A percentile compares a stretch with the other conserved stretches of the same genome.
Conservation (phyloP, 1,284 basidiomycete species). For the Sanguinoderma infundibulare region DNA sequence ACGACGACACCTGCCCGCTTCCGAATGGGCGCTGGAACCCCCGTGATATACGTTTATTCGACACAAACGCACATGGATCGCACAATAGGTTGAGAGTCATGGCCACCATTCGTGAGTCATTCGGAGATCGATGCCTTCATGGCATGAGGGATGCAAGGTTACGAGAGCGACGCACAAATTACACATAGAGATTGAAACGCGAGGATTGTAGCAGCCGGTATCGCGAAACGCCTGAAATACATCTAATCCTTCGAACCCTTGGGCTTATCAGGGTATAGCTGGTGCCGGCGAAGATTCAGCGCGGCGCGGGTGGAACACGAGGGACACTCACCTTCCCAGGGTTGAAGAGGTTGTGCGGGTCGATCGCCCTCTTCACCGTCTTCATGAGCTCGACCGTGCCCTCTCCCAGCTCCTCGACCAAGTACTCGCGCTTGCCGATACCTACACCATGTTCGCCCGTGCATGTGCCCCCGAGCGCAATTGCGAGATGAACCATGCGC, state of each 20-base stretch:
- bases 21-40: no score
- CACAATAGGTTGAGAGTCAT: no score
- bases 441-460: conserved; percentile 91
- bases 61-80: no score
- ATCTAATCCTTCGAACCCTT: not conserved
- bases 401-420: conserved; percentile 78
- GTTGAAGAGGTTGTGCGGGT: conserved; percentile 82
- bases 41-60: no score
- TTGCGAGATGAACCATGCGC: conserved; percentile 74
- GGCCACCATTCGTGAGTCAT: no score
- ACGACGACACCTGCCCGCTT: no score
- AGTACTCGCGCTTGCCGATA: conserved; percentile 79
- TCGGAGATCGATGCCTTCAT: no score
- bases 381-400: conserved; percentile 89
- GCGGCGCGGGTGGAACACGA: not conserved
- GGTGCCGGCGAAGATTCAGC: not conserved
- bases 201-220: no score
- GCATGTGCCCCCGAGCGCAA: conserved; percentile 79
- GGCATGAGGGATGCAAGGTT: no score
- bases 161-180: not conserved
- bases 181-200: not conserved
- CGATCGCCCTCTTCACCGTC: conserved; percentile 76
- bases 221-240: not conserved
- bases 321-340: conserved; percentile 74
- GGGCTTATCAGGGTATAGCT: conserved; percentile 20